phyloP scores from a whole-genome alignment of 768 basidiomycete genomes.

The Mycena filopes region DNA sequence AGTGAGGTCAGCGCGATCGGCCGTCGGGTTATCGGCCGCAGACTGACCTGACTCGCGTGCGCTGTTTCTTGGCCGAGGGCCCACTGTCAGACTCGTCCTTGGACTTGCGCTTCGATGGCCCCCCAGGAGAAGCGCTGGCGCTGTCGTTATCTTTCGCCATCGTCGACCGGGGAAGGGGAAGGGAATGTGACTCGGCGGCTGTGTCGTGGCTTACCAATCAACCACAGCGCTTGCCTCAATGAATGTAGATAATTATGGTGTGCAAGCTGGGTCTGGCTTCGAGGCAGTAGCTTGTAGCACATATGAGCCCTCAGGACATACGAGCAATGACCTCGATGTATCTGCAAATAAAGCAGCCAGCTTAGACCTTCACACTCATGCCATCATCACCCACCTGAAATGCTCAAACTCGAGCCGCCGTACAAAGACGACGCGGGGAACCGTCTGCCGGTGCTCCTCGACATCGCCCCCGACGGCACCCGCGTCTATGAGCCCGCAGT shows the following conservation, averaged over 20 bases:
- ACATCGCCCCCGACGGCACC: slow-evolving; percentile 77
- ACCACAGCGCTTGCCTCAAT: too few relatives aligned
- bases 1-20: slow-evolving; percentile 16
- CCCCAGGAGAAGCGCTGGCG: slow-evolving; percentile 32
- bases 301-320: too few relatives aligned
- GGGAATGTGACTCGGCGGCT: slow-evolving; percentile 2
- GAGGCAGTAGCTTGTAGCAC: too few relatives aligned
- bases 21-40: slow-evolving; percentile 27
- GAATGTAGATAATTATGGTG: too few relatives aligned
- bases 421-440: slow-evolving; percentile 83
- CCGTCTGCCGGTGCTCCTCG: slow-evolving; percentile 68
- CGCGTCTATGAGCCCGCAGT: slow-evolving; percentile 75
- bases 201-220: too few relatives aligned
- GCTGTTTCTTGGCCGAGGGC: slow-evolving; percentile 67
- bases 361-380: neutral
- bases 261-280: too few relatives aligned
- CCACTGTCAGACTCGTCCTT: slow-evolving; percentile 76
- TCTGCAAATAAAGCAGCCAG: too few relatives aligned
- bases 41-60: slow-evolving; percentile 80
- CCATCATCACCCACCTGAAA: slow-evolving; percentile 51
- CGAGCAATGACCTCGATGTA: too few relatives aligned
- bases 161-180: neutral
- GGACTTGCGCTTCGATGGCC: slow-evolving; percentile 58
- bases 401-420: slow-evolving; percentile 75
- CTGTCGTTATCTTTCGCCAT: slow-evolving; percentile 27